A percentile compares a stretch with the other conserved stretches of the same genome.
Conservation (phyloP, 2,329 filamentous ascomycete genomes). For the Tolypocladium amazonense region DNA sequence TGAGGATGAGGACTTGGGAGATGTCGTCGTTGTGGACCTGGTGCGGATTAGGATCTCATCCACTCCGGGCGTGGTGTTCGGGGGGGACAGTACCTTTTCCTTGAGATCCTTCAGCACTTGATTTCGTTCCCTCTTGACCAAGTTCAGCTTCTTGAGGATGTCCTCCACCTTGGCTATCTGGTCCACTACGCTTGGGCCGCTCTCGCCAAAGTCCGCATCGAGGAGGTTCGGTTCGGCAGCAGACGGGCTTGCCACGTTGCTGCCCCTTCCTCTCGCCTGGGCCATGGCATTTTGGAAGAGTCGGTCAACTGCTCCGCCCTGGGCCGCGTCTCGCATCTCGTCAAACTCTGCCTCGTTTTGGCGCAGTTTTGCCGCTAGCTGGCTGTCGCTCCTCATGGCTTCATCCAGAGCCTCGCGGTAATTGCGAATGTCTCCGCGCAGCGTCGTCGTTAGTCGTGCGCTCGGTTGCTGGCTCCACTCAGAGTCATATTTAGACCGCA, state of each 20-base stretch:
- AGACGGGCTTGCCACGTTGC: constrained; percentile 49
- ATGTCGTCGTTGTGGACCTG: constrained; percentile 95
- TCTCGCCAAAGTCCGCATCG: constrained; percentile 86
- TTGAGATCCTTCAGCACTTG: constrained; percentile 95
- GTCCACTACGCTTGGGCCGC: constrained; percentile 68
- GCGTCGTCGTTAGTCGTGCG: constrained; percentile 74
- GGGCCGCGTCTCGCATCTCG: constrained; percentile 85
- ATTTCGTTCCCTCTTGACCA: constrained; percentile 83
- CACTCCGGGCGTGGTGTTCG: no score
- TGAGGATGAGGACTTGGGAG: constrained; percentile 90
- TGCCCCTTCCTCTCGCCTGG: constrained; percentile 59
- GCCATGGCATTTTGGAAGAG: constrained; percentile 81
- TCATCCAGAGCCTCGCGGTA: constrained; percentile 87
- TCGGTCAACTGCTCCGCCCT: constrained; percentile 76
- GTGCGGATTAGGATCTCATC: constrained; percentile 9
- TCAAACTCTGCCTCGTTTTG: constrained; percentile 86
- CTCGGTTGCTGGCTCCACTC: constrained; percentile 98
- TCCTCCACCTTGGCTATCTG: constrained; percentile 87
- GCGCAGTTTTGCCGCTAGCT: constrained; percentile 71
- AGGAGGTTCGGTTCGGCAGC: constrained; percentile 65
- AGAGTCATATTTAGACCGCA: constrained; percentile 90
- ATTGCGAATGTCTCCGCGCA: constrained; percentile 76
- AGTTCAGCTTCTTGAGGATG: constrained; percentile 77
- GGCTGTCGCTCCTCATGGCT: constrained; percentile 74
- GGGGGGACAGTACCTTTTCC: constrained; percentile 59